Evolutionary conservation across 2,329 filamentous ascomycete species (phyloP).

Genomic region (Ophiostoma sp.): DNA sequence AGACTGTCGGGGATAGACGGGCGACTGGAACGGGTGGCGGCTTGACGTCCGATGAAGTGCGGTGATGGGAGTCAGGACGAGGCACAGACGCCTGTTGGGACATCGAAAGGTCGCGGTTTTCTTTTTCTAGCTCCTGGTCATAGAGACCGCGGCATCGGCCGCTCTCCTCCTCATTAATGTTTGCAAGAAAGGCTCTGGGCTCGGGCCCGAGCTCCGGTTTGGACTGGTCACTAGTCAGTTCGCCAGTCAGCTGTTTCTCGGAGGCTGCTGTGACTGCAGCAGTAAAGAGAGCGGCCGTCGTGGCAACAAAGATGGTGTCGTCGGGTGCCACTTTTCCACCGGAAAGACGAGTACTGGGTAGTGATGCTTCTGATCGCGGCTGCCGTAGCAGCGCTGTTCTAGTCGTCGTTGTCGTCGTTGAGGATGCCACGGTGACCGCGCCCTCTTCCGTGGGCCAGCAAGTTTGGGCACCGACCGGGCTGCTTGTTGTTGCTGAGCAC

Average conservation of each 20-base stretch:
- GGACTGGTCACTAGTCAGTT: constrained; percentile 22
- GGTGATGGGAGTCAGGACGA: constrained; percentile 54
- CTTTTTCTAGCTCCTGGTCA: constrained; percentile 52
- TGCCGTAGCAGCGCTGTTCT: constrained; percentile 1
- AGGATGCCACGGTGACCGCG: constrained; percentile 19
- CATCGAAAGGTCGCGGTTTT: constrained; percentile 62
- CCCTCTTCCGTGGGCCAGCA: constrained; percentile 14
- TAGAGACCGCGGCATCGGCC: constrained; percentile 60
- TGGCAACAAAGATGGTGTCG: background rate
- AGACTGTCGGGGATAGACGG: constrained; percentile 34
- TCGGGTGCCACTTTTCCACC: background rate
- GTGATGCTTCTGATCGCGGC: background rate
- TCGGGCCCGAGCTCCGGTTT: background rate
- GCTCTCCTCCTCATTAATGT: constrained; percentile 30
- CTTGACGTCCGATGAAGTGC: constrained; percentile 29
- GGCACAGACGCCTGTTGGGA: constrained; percentile 61
- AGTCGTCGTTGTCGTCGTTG: constrained; percentile 19
- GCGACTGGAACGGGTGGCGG: background rate
- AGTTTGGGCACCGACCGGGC: background rate
- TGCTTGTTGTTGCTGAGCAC: background rate
- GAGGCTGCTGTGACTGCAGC: constrained; percentile 21
- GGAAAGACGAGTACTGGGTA: constrained; percentile 7
- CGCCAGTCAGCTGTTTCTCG: constrained; percentile 25
- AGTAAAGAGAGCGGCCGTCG: background rate
- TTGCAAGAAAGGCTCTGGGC: background rate